Percentiles rank a stretch among this genome's conserved stretches.
These are phyloP conservation scores for Xylariales sp. DNA, from an alignment of 2,329 filamentous ascomycete genomes.

Conservation along the genomic window DNA sequence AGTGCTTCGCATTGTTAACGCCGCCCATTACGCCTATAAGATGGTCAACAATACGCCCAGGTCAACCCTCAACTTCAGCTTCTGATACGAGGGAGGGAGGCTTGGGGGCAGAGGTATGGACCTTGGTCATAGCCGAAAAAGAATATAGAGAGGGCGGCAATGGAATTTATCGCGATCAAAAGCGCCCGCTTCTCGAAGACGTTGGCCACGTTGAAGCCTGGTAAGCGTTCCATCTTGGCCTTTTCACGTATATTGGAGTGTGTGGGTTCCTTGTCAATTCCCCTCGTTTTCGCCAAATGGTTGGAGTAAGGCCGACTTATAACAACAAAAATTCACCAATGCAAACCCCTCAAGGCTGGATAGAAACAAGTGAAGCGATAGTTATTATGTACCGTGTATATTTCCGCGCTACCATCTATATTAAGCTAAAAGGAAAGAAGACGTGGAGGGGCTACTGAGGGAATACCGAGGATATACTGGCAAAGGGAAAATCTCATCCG, in stretches of 20 bases:
- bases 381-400: no score
- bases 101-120: conserved; percentile 33
- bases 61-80: conserved; percentile 10
- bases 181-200: conserved; percentile 49
- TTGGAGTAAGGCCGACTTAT: neutral
- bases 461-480: no score
- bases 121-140: conserved; percentile 73
- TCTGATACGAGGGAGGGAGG: neutral
- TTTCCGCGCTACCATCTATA: no score
- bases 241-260: no score
- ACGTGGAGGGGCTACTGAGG: no score
- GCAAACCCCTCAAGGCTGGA: no score
- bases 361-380: no score
- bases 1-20: conserved; percentile 73
- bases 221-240: conserved; percentile 48
- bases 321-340: neutral
- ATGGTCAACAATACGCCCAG: neutral
- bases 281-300: neutral
- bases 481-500: no score
- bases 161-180: conserved; percentile 63
- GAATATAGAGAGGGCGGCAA: conserved; percentile 74
- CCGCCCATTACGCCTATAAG: conserved; percentile 65
- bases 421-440: no score
- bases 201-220: conserved; percentile 50
- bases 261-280: neutral